Conservation (phyloP, 495 filamentous ascomycete genomes). For the Hypoxylon rickii region DNA sequence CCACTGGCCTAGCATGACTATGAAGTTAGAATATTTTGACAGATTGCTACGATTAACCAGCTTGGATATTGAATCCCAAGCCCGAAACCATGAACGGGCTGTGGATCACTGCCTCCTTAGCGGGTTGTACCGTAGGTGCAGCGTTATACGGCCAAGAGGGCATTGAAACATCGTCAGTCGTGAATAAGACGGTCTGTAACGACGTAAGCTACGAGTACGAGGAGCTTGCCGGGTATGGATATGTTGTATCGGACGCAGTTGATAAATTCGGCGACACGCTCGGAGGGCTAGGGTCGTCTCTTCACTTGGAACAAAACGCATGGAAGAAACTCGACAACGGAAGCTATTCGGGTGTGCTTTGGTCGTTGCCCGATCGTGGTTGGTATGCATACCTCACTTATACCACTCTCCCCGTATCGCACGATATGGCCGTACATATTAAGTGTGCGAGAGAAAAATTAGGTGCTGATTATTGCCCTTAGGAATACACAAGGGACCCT, state of each 20-base stretch:
- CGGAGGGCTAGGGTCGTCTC: conserved; percentile 68
- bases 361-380: conserved; percentile 71
- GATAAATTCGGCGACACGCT: conserved; percentile 79
- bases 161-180: neutral
- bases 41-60: neutral
- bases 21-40: neutral
- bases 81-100: conserved; percentile 14
- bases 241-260: conserved; percentile 58
- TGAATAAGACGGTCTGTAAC: conserved; percentile 55
- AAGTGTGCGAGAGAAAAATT: too few relatives aligned
- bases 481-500: conserved; percentile 70
- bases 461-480: conserved; percentile 1
- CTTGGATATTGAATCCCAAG: neutral
- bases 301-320: conserved; percentile 62
- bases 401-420: neutral
- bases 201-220: conserved; percentile 69
- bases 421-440: too few relatives aligned
- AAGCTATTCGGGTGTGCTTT: conserved; percentile 67
- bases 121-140: conserved; percentile 13
- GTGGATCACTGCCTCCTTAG: conserved; percentile 12
- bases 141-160: neutral
- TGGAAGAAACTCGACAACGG: conserved; percentile 64
- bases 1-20: too few relatives aligned
- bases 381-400: conserved; percentile 52
- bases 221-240: conserved; percentile 73